Evolutionary conservation across 257 asterid genomes (phyloP), one percentile per base, ranked within the genome.

Genomic region (Linaria vulgaris): DNA sequence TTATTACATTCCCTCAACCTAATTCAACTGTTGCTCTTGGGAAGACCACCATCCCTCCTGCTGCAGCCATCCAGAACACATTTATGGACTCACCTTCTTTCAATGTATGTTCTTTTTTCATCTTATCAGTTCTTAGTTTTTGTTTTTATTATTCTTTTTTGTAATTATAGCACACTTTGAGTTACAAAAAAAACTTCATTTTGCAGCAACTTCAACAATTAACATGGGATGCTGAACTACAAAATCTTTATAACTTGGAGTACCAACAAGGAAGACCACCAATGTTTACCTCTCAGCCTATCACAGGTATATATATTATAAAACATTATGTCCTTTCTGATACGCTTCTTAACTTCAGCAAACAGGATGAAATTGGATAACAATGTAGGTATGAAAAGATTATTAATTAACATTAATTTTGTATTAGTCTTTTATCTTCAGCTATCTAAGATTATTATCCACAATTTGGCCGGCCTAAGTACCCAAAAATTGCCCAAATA

Each of bases 171-270:
- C n/a, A n/a, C n/a, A n/a, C n/a, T n/a, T n/a, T n/a, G n/a, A n/a
- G n/a, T n/a, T n/a, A n/a, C n/a, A n/a, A 27, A 27, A 27, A 27
- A 3, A 31, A 37, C 59, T 70, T 13, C 16, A n/a, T 47, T 16
- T 49, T 63, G 46, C 90, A 82, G 95, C 90, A 80, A 69, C 72
- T 79, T 39, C 94, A 85, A 74, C 74, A 74, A 19, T 56, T 81
- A 37, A 57, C 86, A 59, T 88, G 95, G 96, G 88, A 85, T 62
- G 69, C 85, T 30, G 95, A 91, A 31, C 22, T 85, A 45, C 91
- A 84, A 45, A 80, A 78, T 70, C 70, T 84, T 34, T 84, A 77
- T 59, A 70, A 61, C 38, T 56, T 81, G 85, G 94, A 90, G 51
- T 83, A 76, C 63, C 87, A 81, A 64, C 88, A 80, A 78, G 90